A percentile compares a stretch with the other conserved stretches of the same genome.
These are phyloP conservation scores for Umbelopsis sp. DNA, from an alignment of 192 early-diverging fungal genomes.

Conservation along the genomic window DNA sequence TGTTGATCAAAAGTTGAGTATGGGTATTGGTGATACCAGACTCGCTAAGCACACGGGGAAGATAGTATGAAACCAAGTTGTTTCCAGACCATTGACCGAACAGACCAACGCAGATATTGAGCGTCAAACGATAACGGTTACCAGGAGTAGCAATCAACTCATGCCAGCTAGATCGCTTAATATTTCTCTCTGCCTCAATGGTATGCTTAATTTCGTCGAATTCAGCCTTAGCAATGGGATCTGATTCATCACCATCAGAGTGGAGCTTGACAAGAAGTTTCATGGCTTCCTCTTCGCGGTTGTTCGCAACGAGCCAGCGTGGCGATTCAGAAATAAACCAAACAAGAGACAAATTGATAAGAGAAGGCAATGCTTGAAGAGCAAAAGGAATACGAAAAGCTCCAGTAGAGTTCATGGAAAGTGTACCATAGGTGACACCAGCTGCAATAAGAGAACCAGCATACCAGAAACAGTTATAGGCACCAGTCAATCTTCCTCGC, in stretches of 20 bases:
- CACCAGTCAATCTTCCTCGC: slow-evolving; percentile 75
- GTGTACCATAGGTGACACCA: slow-evolving; percentile 55
- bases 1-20: slow-evolving; percentile 38
- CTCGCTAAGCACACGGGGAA: slow-evolving; percentile 26
- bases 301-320: slow-evolving; percentile 59
- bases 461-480: slow-evolving; percentile 52
- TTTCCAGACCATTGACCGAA: slow-evolving; percentile 46
- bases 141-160: slow-evolving; percentile 22
- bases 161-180: slow-evolving; percentile 31
- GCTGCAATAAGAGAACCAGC: slow-evolving; percentile 50
- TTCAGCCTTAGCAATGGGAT: slow-evolving; percentile 57
- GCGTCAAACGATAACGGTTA: slow-evolving; percentile 45
- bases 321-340: slow-evolving; percentile 70
- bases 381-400: slow-evolving; percentile 58
- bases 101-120: slow-evolving; percentile 44
- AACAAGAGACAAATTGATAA: slow-evolving; percentile 50
- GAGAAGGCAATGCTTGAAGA: slow-evolving; percentile 52
- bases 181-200: slow-evolving; percentile 57
- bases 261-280: slow-evolving; percentile 54
- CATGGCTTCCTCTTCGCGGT: slow-evolving; percentile 53
- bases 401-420: slow-evolving; percentile 36
- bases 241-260: slow-evolving; percentile 45
- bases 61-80: slow-evolving; percentile 31
- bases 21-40: slow-evolving; percentile 31
- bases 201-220: slow-evolving; percentile 66